Percentiles rank a stretch among this genome's conserved stretches.
phyloP scores from a whole-genome alignment of 352 stramenopile genomes.

The Pythium diclinum region DNA sequence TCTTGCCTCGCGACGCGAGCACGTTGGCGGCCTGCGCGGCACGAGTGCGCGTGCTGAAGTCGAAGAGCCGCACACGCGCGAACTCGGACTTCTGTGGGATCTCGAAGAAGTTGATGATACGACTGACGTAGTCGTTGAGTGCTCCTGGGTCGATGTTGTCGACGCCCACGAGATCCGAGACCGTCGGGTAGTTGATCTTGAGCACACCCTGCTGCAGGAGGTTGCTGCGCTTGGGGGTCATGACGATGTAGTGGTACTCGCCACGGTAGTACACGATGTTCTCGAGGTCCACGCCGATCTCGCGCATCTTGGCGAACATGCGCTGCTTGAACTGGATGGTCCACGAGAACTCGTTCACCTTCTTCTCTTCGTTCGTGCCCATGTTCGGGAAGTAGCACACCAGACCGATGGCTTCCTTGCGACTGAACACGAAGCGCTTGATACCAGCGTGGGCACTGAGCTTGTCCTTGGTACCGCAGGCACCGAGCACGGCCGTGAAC shows the following conservation, averaged over 20 bases:
- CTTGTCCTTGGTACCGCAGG: constrained; percentile 66
- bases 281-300: constrained; percentile 71
- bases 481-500: constrained; percentile 67
- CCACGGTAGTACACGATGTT: constrained; percentile 87
- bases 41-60: constrained; percentile 79
- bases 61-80: constrained; percentile 69
- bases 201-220: constrained; percentile 71
- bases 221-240: constrained; percentile 78
- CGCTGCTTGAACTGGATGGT: constrained; percentile 85
- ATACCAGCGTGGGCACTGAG: constrained; percentile 60
- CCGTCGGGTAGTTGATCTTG: constrained; percentile 61
- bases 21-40: constrained; percentile 73
- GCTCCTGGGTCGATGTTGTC: constrained; percentile 62
- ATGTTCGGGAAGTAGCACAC: constrained; percentile 82
- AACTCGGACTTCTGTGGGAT: constrained; percentile 71
- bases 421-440: constrained; percentile 77
- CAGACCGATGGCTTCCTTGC: constrained; percentile 76
- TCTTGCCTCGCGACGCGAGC: constrained; percentile 60
- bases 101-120: constrained; percentile 66
- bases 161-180: constrained; percentile 57
- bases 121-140: constrained; percentile 64
- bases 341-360: constrained; percentile 80
- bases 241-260: constrained; percentile 86
- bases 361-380: constrained; percentile 69
- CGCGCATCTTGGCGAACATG: constrained; percentile 76